Conservation (phyloP, 179 eudicot genomes). For the Spinacia oleracea region DNA sequence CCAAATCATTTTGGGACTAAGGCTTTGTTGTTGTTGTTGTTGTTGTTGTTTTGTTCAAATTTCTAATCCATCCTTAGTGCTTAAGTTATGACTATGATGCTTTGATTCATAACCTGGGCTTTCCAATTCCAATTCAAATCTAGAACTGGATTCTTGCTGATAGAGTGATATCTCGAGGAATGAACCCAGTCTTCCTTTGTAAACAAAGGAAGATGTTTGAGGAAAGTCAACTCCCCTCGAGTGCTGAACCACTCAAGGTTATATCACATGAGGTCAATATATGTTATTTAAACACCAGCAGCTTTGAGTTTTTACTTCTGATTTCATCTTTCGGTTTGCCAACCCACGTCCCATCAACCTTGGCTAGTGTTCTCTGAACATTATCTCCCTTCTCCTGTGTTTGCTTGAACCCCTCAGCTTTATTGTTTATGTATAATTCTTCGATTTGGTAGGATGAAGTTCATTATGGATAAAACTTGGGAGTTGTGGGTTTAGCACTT, state of each 20-base stretch:
- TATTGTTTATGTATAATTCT: not conserved
- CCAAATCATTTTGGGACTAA: too few relatives aligned
- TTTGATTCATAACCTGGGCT: not conserved
- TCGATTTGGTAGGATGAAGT: not conserved
- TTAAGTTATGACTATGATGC: not conserved
- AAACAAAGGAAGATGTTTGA: not conserved
- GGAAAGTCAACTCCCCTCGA: not conserved
- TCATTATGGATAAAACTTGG: not conserved
- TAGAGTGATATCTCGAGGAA: not conserved
- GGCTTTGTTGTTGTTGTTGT: too few relatives aligned
- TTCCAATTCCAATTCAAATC: not conserved
- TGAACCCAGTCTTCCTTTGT: not conserved
- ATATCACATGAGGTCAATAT: not conserved
- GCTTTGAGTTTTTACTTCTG: not conserved
- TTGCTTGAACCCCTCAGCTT: not conserved
- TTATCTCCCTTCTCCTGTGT: not conserved
- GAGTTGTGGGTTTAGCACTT: not conserved
- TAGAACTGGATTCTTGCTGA: not conserved
- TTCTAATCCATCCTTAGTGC: not conserved
- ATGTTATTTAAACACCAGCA: not conserved
- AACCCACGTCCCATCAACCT: not conserved
- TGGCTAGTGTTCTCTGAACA: not conserved
- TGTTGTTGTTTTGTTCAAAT: too few relatives aligned
- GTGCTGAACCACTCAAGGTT: not conserved
- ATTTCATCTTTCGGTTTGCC: not conserved